A percentile compares a stretch with the other conserved stretches of the same genome.
These are phyloP conservation scores for Waltiozyma sp. DNA, from an alignment of 1,139 yeast genomes.

Conservation along the genomic window DNA sequence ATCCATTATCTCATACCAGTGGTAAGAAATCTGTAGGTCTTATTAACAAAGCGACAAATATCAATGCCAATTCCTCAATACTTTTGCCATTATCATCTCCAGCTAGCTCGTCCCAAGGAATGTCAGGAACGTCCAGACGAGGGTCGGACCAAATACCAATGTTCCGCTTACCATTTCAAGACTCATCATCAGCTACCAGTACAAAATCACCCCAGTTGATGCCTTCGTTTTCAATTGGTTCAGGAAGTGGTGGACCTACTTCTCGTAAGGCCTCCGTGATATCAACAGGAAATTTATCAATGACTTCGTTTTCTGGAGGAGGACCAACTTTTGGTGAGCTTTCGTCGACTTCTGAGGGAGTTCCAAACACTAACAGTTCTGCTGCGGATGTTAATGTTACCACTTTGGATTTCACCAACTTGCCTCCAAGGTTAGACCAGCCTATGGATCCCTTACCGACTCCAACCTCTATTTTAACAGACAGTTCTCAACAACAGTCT, in stretches of 20 bases:
- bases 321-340: too few species aligned
- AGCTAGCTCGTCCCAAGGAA: too few species aligned
- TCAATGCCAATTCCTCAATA: too few species aligned
- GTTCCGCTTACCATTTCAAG: slow-evolving; percentile 19
- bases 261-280: slow-evolving; percentile 24
- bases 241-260: slow-evolving; percentile 3
- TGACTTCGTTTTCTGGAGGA: slow-evolving; percentile 11
- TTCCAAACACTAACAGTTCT: not conserved
- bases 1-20: slow-evolving; percentile 10
- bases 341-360: not conserved
- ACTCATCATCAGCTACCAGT: slow-evolving; percentile 1
- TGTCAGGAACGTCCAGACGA: slow-evolving; percentile 6
- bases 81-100: too few species aligned
- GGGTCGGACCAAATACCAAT: slow-evolving; percentile 13
- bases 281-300: slow-evolving; percentile 22
- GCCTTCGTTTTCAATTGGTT: slow-evolving; percentile 1
- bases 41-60: slow-evolving; percentile 8
- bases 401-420: slow-evolving; percentile 18
- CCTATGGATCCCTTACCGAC: slow-evolving; percentile 42
- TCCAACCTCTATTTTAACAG: slow-evolving; percentile 4
- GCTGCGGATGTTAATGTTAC: not conserved
- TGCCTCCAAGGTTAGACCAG: slow-evolving; percentile 46
- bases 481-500: not conserved
- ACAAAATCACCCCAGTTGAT: slow-evolving; percentile 1
- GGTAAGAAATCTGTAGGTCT: slow-evolving; percentile 12